phyloP scores from a whole-genome alignment of 306 rosid genomes.

The Mimosa pudica region DNA sequence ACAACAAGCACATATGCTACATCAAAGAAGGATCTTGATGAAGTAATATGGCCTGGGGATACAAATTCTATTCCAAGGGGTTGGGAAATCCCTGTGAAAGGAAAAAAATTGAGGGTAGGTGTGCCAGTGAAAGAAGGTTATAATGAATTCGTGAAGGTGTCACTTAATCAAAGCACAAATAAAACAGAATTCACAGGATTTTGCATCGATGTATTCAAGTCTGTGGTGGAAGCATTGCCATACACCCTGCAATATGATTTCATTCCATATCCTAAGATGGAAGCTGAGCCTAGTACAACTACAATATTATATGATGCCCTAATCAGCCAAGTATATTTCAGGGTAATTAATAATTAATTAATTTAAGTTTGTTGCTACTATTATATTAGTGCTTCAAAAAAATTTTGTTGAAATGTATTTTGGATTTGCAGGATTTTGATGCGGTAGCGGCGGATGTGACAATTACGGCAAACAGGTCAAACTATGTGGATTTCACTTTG shows the following conservation, averaged over 20 bases:
- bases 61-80: conserved; percentile 43
- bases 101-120: conserved; percentile 43
- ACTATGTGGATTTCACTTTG: conserved; percentile 56
- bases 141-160: conserved; percentile 38
- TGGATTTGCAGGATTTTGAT: conserved; percentile 47
- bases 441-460: conserved; percentile 48
- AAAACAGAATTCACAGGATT: conserved; percentile 39
- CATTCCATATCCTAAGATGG: conserved; percentile 32
- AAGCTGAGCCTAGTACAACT: conserved; percentile 35
- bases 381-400: not conserved
- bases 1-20: not conserved
- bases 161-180: conserved; percentile 1
- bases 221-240: conserved; percentile 42
- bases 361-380: not conserved
- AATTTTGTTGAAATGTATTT: not conserved
- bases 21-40: conserved; percentile 30
- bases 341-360: conserved; percentile 42
- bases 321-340: conserved; percentile 42
- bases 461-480: conserved; percentile 52
- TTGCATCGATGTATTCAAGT: conserved; percentile 57
- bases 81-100: conserved; percentile 53
- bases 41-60: conserved; percentile 64
- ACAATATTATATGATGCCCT: conserved; percentile 36
- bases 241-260: conserved; percentile 47
- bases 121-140: conserved; percentile 42